A percentile compares a stretch with the other conserved stretches of the same genome.
Conservation (phyloP, 2,329 filamentous ascomycete species). For the Clarireedia hainanense region DNA sequence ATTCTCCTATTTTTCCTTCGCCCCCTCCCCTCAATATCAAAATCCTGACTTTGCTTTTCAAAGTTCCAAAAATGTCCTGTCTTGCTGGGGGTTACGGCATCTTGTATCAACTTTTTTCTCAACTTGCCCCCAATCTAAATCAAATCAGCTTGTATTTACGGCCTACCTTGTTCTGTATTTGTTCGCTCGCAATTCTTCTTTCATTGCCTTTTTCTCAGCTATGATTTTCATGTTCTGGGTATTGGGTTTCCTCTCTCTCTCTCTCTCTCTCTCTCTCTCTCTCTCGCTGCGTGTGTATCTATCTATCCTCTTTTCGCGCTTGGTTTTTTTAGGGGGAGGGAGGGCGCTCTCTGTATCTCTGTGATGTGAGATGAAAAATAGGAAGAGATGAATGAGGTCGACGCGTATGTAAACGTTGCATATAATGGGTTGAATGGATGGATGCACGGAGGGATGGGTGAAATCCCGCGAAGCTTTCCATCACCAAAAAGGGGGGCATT, state of each 20-base stretch:
- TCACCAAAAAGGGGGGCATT: not conserved
- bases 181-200: not conserved
- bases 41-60: not conserved
- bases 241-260: not conserved
- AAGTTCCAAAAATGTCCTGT: not conserved
- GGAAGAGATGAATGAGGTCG: not conserved
- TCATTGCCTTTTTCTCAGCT: not conserved
- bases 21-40: no score
- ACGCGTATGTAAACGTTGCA: conserved; percentile 1
- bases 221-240: no score
- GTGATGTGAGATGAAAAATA: not conserved
- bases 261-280: not conserved
- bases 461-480: not conserved
- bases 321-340: conserved; percentile 2
- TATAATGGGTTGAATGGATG: conserved; percentile 1
- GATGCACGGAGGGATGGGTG: conserved; percentile 2
- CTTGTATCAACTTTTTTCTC: no score
- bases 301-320: not conserved
- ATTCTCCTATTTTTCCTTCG: no score
- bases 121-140: no score
- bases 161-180: conserved; percentile 1
- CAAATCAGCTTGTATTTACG: not conserved
- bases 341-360: not conserved
- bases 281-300: conserved; percentile 12
- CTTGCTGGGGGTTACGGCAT: no score